Evolutionary conservation across 2,329 filamentous ascomycete species (phyloP).

Genomic region (Drechslera avenae): DNA sequence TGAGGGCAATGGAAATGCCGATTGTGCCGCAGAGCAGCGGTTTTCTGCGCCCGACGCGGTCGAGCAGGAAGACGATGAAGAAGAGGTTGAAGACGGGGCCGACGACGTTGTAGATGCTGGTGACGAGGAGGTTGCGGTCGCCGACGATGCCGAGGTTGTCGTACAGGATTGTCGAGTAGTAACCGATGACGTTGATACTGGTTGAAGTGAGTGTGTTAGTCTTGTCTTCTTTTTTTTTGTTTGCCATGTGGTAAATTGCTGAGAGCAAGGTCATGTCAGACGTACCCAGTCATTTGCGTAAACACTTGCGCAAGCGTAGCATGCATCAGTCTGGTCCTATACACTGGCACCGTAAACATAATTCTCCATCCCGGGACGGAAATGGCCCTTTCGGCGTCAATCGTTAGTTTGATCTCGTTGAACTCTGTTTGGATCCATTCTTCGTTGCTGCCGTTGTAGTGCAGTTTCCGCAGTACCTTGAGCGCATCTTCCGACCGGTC

Average conservation of each 20-base stretch:
- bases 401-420: slow-evolving; percentile 65
- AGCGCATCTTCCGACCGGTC: slow-evolving; percentile 62
- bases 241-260: no score
- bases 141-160: slow-evolving; percentile 62
- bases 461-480: slow-evolving; percentile 54
- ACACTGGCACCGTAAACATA: slow-evolving; percentile 63
- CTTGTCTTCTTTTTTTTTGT: no score
- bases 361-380: slow-evolving; percentile 60
- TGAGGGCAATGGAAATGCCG: slow-evolving; percentile 61
- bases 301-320: slow-evolving; percentile 68
- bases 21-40: slow-evolving; percentile 61
- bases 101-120: slow-evolving; percentile 65
- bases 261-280: not conserved
- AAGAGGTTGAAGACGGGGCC: slow-evolving; percentile 63
- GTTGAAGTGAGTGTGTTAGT: not conserved
- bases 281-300: slow-evolving; percentile 65
- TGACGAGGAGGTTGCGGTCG: slow-evolving; percentile 59
- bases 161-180: slow-evolving; percentile 67
- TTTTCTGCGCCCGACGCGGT: slow-evolving; percentile 57
- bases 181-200: slow-evolving; percentile 62
- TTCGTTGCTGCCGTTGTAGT: slow-evolving; percentile 60
- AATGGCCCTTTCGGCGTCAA: slow-evolving; percentile 63
- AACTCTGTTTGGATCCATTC: slow-evolving; percentile 64
- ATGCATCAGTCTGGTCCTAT: slow-evolving; percentile 66
- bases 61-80: slow-evolving; percentile 64